phyloP scores from a whole-genome alignment of 768 basidiomycete species.

The Jaapia argillacea region DNA sequence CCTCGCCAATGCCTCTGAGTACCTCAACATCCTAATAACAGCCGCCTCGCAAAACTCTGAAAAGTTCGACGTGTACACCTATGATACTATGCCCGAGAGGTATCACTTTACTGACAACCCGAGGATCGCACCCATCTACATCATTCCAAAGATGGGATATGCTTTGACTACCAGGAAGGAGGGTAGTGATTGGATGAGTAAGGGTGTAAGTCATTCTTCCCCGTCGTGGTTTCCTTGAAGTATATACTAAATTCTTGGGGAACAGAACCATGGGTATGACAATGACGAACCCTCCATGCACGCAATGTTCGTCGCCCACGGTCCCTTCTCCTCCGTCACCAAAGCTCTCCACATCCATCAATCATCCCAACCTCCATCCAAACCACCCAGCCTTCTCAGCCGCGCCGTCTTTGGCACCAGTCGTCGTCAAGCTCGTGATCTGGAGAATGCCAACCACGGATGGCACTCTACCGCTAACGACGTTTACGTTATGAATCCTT shows the following conservation, averaged over 20 bases:
- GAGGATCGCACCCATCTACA: conserved; percentile 83
- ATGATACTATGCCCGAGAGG: conserved; percentile 70
- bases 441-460: conserved; percentile 28
- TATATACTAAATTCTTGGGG: neutral
- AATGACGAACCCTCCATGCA: conserved; percentile 71
- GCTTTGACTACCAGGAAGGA: conserved; percentile 60
- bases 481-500: conserved; percentile 70
- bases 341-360: conserved; percentile 32
- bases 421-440: neutral
- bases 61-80: conserved; percentile 73
- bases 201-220: conserved; percentile 49
- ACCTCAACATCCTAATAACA: conserved; percentile 41
- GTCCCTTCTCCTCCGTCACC: conserved; percentile 68
- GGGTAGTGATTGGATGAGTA: conserved; percentile 52
- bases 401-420: too few relatives aligned
- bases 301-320: conserved; percentile 87
- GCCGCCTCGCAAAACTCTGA: conserved; percentile 44
- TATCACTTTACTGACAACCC: conserved; percentile 67
- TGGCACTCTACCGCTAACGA: conserved; percentile 63
- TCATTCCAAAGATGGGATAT: conserved; percentile 76
- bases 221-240: neutral
- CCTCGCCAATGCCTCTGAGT: conserved; percentile 43
- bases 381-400: too few relatives aligned
- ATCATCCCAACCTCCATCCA: too few relatives aligned
- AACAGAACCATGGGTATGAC: conserved; percentile 85